These are phyloP conservation scores for Nitzschia putrida DNA, from an alignment of 108 stramenopile species.

Conservation along the genomic window DNA sequence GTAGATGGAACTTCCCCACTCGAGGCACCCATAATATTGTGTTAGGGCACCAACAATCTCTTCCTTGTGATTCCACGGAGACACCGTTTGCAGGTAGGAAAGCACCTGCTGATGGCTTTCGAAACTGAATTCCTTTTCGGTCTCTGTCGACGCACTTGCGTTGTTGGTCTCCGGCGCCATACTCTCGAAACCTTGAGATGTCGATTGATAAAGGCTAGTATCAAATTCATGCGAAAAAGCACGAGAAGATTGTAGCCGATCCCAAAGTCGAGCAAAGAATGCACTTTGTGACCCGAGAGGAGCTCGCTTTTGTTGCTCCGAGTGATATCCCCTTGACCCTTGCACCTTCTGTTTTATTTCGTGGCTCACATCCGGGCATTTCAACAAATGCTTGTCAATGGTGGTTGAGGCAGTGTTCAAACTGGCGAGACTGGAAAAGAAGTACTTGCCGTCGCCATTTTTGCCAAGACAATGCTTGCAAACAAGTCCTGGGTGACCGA, in stretches of 20 bases:
- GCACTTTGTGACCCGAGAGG: conserved; percentile 43
- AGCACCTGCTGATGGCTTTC: conserved; percentile 35
- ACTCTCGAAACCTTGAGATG: background rate
- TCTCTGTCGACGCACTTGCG: background rate
- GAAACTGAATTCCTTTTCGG: conserved; percentile 18
- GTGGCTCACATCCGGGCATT: conserved; percentile 25
- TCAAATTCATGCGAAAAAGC: background rate
- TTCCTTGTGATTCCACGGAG: conserved; percentile 33
- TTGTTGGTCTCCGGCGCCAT: background rate
- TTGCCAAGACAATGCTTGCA: conserved; percentile 51
- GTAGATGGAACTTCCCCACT: conserved; percentile 40
- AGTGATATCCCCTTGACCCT: conserved; percentile 23
- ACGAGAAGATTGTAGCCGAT: conserved; percentile 35
- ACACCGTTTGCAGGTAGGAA: conserved; percentile 25
- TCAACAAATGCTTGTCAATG: conserved; percentile 46
- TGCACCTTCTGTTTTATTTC: conserved; percentile 32
- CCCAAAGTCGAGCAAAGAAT: conserved; percentile 48
- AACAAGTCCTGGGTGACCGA: conserved; percentile 44
- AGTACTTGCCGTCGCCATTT: conserved; percentile 49
- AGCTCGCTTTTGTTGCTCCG: conserved; percentile 35
- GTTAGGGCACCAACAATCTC: conserved; percentile 26
- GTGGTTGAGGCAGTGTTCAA: conserved; percentile 38
- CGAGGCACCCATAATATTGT: conserved; percentile 45
- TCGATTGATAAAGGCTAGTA: background rate
- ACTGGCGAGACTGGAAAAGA: conserved; percentile 44